phyloP scores from a whole-genome alignment of 2,329 filamentous ascomycete genomes.

The Blastomyces gilchristii region DNA sequence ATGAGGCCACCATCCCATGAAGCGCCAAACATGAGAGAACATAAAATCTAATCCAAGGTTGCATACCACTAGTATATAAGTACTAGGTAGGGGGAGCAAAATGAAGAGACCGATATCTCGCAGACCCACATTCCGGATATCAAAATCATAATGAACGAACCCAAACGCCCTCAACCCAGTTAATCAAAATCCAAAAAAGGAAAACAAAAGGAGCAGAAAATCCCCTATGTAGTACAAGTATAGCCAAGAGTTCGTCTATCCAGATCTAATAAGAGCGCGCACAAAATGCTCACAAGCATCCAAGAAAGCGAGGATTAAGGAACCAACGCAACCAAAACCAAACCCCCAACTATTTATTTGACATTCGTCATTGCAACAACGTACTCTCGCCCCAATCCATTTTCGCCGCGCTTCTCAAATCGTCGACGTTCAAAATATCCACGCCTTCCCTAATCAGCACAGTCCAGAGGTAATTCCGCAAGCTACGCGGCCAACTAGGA shows the following conservation, averaged over 20 bases:
- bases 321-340: background rate
- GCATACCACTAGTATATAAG: background rate
- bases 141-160: background rate
- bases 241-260: background rate
- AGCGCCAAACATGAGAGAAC: background rate
- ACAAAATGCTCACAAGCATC: background rate
- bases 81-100: background rate
- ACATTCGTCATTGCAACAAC: constrained; percentile 18
- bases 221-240: background rate
- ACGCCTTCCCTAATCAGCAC: constrained; percentile 45
- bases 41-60: background rate
- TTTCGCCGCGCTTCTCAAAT: constrained; percentile 40
- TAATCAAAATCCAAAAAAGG: background rate
- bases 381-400: constrained; percentile 37
- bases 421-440: constrained; percentile 50
- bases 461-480: constrained; percentile 47
- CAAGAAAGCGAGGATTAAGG: background rate
- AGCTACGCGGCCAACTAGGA: constrained; percentile 44
- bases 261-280: background rate
- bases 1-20: background rate
- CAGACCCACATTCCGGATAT: background rate
- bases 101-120: background rate
- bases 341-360: background rate
- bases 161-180: background rate
- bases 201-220: background rate